Evolutionary conservation across 768 basidiomycete species (phyloP), one percentile per base, ranked within the genome.

Genomic region (Xerocomellus intermedius): DNA sequence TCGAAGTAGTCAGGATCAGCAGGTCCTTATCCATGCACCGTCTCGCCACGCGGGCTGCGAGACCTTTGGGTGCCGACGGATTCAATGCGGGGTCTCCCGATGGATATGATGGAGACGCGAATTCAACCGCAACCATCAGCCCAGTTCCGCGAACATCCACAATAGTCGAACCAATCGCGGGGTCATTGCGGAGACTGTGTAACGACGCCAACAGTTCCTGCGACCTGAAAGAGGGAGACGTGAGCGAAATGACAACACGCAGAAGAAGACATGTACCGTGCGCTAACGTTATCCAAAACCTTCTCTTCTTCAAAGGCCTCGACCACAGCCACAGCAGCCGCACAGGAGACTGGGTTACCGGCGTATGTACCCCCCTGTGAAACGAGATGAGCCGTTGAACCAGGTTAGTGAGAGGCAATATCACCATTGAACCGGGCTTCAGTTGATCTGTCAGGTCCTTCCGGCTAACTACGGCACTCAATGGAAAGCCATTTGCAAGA

Each of bases 331-430:
- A 87, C 78, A 4, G 86, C 95, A 5, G 96, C 96, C 0, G 96
- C 95, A 65, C 95, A 98, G 0, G 90, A 79, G 0, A 98, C 91
- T 0, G 91, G 86, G 64, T 96, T 98, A 26, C 95, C 95, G 2
- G 91, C 91, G 59, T 94, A 95, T 5, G 93, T 94, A 22, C 93
- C 91, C 26, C 90, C 91, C 86, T 87, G 57, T 43, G 36, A 54
- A 24, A 50, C 42, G 12, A 16, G 12, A 54, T 68, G 22, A 63
- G 56, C 35, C n/a, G 36, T 19, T 19, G 16, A 55, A 33, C 21
- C 14, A 38, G 9, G 12, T 38, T 12, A 44, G 30, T 19, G 8
- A 28, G 30, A 42, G 8, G 19, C 16, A 45, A 39, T 41, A 75
- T 47, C 26, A 88, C 90, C 85, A 93, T 86, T 9, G 84, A 82